These are phyloP conservation scores for Triticum timopheevii DNA, from an alignment of 176 grass and related monocot species.

Conservation along the genomic window DNA sequence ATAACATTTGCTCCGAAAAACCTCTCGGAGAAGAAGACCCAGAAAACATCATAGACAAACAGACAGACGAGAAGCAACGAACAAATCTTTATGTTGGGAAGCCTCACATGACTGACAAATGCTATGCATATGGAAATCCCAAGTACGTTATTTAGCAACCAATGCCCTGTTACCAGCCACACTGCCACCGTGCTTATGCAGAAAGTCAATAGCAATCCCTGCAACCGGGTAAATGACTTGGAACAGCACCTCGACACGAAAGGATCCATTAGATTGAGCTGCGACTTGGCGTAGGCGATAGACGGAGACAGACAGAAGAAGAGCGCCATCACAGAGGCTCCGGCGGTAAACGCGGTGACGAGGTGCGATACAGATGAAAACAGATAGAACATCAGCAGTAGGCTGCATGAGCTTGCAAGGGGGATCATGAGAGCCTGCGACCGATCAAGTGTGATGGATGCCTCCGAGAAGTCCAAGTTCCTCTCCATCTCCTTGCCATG, in stretches of 20 bases:
- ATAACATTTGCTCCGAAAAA: constrained; percentile 99
- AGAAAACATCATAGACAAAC: constrained; percentile 95
- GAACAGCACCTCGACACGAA: constrained; percentile 81
- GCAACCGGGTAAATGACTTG: constrained; percentile 73
- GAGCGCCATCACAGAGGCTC: constrained; percentile 74
- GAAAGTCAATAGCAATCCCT: constrained; percentile 57
- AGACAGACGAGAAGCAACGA: constrained; percentile 78
- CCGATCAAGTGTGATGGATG: constrained; percentile 79
- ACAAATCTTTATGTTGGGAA: constrained; percentile 98
- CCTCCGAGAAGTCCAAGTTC: constrained; percentile 93
- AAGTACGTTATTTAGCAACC: constrained; percentile 85
- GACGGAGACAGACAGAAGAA: constrained; percentile 85
- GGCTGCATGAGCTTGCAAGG: constrained; percentile 80
- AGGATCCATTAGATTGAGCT: constrained; percentile 56
- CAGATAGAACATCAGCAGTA: constrained; percentile 92
- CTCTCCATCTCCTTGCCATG: constrained; percentile 93
- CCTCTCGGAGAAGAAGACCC: constrained; percentile 98
- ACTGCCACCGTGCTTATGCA: constrained; percentile 55
- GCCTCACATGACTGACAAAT: constrained; percentile 94
- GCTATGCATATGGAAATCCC: constrained; percentile 92
- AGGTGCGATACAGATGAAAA: constrained; percentile 94
- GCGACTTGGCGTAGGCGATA: constrained; percentile 50
- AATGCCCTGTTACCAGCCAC: constrained; percentile 93
- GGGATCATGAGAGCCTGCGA: constrained; percentile 92
- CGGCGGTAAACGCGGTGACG: constrained; percentile 71